Evolutionary conservation across 495 filamentous ascomycete species (phyloP), one percentile per base, ranked within the genome.

Genomic region (Neurospora discreta): DNA sequence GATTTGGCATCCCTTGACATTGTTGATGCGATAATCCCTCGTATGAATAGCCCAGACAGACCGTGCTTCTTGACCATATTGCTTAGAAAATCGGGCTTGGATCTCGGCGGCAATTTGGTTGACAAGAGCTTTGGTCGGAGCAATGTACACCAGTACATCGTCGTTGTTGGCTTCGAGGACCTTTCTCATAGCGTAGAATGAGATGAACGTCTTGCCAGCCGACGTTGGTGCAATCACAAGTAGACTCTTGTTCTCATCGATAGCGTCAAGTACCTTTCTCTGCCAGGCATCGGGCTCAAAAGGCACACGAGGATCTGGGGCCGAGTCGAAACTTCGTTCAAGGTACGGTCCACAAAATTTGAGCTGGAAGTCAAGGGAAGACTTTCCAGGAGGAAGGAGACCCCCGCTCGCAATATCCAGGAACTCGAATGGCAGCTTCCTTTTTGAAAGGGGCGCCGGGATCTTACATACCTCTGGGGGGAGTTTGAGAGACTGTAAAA

Each of bases 21-120:
- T 91, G 74, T 93, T 91, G 74, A 93, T 87, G 2, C 90, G 83
- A 72, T 89, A 87, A 75, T 93, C 92, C 41, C 91, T 79, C 0
- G 91, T 93, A 75, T 94, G 90, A 44, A 94, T 92, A 3, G 89
- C 90, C 91, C 92, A 94, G 3, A 94, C 88, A 1, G 88, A 89
- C 75, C 88, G 88, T 2, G 87, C 90, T 11, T 81, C 78, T 15
- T 85, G 81, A 26, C 83, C 81, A 71, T 83, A 85, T 0, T 77
- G 81, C 75, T 94, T 94, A 3, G 83, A 85, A 77, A 93, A 94
- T 38, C 90, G 74, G 43, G 81, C 83, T 71, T 83, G 80, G 8
- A 94, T 81, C 78, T 94, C 91, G 8, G 91, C 91, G 1, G 90
- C 91, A 73, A 94, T 93, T 75, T 94, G 92, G 77, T 94, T 94